Evolutionary conservation across 768 basidiomycete genomes (phyloP), one percentile per base, ranked within the genome.

Genomic region (Termitomyces sp.): DNA sequence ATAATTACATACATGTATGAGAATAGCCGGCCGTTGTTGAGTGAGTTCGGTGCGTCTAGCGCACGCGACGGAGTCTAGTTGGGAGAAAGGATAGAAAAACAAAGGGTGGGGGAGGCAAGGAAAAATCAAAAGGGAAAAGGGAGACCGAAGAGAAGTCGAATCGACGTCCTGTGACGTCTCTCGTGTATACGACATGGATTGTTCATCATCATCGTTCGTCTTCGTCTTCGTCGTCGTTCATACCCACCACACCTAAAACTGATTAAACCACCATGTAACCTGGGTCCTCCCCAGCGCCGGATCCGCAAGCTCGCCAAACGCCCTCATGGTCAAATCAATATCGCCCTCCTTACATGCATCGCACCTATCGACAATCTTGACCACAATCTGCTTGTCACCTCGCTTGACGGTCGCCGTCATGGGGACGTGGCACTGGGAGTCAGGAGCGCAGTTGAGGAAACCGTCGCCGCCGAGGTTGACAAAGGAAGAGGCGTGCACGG

Each of bases 321-420:
- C 69, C 9, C 60, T 57, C 3, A 67, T 67, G 0, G 69, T 70
- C 48, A 70, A 46, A 50, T 70, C 69, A 39, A 70, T 70, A 57
- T 70, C 69, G 42, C 52, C 68, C 9, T 46, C 3, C 0, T 34
- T 37, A 55, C 85, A 86, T 6, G 61, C 81, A 1, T 52, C 66
- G 62, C 85, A 86, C 19, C 82, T 72, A 64, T 86, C 84, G 6
- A 69, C 68, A 57, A 84, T 69, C 0, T 61, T 62, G 27, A 81
- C 78, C 0, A 64, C 61, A 43, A 79, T 71, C 6, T 60, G 56
- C 34, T 73, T 74, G 50, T 71, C 73, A 9, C 65, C 63, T 14
- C 61, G 65, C 45, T 52, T 59, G n/a, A 66, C 63, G 16, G 65
- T 66, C 10, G 65, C 65, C 1, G 65, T 66, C 25, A 66, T 57